Base-by-base conservation (phyloP, 371 early-diverging fungal genomes). In the Saksenaea vasiformis region DNA sequence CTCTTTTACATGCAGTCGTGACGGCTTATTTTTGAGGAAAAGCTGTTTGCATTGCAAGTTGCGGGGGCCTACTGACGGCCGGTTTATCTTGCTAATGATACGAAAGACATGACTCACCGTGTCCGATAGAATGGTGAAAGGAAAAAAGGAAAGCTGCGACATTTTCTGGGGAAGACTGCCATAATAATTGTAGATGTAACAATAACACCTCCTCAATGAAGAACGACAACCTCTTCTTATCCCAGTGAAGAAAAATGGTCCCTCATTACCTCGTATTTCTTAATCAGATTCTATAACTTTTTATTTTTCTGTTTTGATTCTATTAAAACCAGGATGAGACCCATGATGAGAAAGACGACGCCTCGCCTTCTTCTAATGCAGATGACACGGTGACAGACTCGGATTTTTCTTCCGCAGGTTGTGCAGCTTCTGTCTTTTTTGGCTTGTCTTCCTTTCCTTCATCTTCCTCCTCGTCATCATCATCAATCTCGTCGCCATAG, bases 401-500 rank as follows among this genome's bases (percentile, higher is more conserved):
- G 24, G 64, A 35, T 31, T 43, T 31, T 15, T 57, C 61, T 19
- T 69, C 70, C 31, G 51, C 22, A 8, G 51, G 27, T 11, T n/a
- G 51, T 0, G 11, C 24, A 0, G 51, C 51, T 22, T 47, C 51
- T 5, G 24, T 22, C 24, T 66, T 60, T 55, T 72, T 62, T 15
- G 66, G 28, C 36, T 71, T 58, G 1, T 61, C 66, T 9, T 66
- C 66, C 31, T 67, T 61, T 7, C 62, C 69, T 35, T 66, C 69
- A 17, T 76, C 76, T 24, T 79, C 84, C n/a, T 83, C 84, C 0
- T 85, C 79, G 0, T 87, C 87, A 34, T 80, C 82, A 41, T 80
- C 85, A 34, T 83, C 86, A 57, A 85, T 80, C 58, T 89, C 87
- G 44, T 82, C 83, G 14, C 84, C 87, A 68, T 94, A 94, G 9